Base-by-base conservation (phyloP, 768 basidiomycete genomes). In the Tulasnella sp. region DNA sequence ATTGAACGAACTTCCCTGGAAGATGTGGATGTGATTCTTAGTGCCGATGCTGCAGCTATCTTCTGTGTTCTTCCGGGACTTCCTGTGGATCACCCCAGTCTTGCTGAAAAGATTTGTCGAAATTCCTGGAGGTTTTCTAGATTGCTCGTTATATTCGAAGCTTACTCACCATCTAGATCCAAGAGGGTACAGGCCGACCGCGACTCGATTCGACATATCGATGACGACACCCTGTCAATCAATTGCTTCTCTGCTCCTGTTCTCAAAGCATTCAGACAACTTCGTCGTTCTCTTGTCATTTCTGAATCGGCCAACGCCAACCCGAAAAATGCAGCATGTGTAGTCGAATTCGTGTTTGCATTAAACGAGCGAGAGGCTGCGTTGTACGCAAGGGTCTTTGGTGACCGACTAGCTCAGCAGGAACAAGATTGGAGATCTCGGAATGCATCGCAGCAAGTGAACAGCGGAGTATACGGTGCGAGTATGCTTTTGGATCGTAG, bases 11-110 rank as follows among this genome's bases (percentile, higher is more conserved):
- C 75, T 10, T 62, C 65, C 44, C 70, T 86, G 2, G 69, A 64
- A 45, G 79, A 75, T 25, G 72, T 70, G 8, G 81, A 88, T 60
- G 65, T 89, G 27, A 74, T 86, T 53, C 57, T 85, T 16, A 82
- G 85, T 61, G 71, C 74, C 1, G 70, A 77, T 53, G 71, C 73
- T 50, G 75, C 77, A 3, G 63, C 83, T 20, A 57, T 82, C 25
- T 74, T 79, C 56, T 53, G 69, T 20, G 57, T 68, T 20, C 59
- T 77, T 13, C 61, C 70, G 12, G 59, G 65, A 10, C 67, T 85
- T 5, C 74, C 81, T 0, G 67, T 74, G 2, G 64, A 71, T 29
- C 66, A 73, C 37, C 70, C 74, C 5, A 58, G 64, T 5, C 65
- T 79, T 12, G 58, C 71, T 10, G 61, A 66, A 10, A 62, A 59